Evolutionary conservation across 352 stramenopile genomes (phyloP), one percentile per base, ranked within the genome.

Genomic region (Phytophthora ohioensis): DNA sequence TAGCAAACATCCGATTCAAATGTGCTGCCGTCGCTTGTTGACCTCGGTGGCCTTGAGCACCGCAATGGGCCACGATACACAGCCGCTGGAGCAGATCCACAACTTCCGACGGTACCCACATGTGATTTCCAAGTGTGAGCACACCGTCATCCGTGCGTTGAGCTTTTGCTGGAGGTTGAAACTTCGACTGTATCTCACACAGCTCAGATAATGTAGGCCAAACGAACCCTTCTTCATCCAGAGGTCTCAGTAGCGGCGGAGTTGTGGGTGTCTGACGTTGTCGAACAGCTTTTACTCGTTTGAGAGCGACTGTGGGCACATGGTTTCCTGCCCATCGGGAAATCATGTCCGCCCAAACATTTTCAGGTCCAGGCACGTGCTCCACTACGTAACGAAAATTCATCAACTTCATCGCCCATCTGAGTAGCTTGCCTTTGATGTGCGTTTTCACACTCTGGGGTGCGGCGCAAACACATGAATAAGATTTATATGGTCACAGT

Each of bases 31-130:
- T 43, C 8, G 41, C 56, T 0, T 49, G 10, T 12, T 53, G 48
- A 3, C 59, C 59, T 10, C 38, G 59, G 17, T 67, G 59, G 5
- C 39, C 48, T 54, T 59, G 27, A 4, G 39, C 39, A 6, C 49
- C 32, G 32, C 49, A 56, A 34, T 5, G 31, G 6, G 49, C 49
- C n/a, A 56, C n/a, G 15, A 56, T 31, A 11, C 32, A 42, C 6
- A 56, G 2, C 1, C 3, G 49, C 17, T 56, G 5, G 0, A 56
- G 12, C 0, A 56, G 15, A 2, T 56, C 32, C 5, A 9, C 3
- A 4, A 1, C 30, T 15, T 27, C 12, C 1, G 34, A 10, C 3
- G 12, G 32, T 9, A 56, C 8, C 49, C 49, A 42, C 3, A 55
- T 41, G 21, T 1, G n/a, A 55, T 41, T 5, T 30, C 15, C 43